Percentiles rank a stretch among this genome's conserved stretches.
These are phyloP conservation scores for Fusarium marasasianum DNA, from an alignment of 2,329 filamentous ascomycete genomes.

Conservation along the genomic window DNA sequence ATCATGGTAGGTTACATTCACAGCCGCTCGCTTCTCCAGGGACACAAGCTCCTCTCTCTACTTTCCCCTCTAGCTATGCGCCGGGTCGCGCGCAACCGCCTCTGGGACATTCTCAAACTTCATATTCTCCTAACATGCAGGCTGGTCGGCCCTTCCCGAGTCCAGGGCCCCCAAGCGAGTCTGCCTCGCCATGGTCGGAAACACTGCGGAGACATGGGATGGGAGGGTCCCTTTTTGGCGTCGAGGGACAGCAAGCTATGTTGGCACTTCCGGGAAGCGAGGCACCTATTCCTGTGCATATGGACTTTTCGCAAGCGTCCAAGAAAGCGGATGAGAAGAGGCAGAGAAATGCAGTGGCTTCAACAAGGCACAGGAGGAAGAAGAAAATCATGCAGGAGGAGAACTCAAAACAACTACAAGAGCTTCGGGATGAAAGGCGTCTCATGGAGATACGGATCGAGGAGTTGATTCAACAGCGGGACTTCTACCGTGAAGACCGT, in stretches of 20 bases:
- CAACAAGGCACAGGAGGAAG: slow-evolving; percentile 81
- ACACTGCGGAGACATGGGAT: slow-evolving; percentile 45
- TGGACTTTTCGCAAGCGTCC: slow-evolving; percentile 84
- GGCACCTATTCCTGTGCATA: slow-evolving; percentile 66
- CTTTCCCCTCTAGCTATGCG: slow-evolving; percentile 32
- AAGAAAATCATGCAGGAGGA: slow-evolving; percentile 85
- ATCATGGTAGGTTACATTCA: slow-evolving; percentile 48
- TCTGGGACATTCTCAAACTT: slow-evolving; percentile 26
- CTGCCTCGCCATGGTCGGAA: slow-evolving; percentile 46
- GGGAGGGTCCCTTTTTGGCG: slow-evolving; percentile 37
- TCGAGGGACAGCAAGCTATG: slow-evolving; percentile 51
- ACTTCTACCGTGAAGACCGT: slow-evolving; percentile 78
- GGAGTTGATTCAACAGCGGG: slow-evolving; percentile 56
- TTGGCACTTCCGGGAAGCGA: slow-evolving; percentile 52
- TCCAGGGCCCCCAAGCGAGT: slow-evolving; percentile 35
- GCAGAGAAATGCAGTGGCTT: slow-evolving; percentile 85
- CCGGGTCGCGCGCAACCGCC: slow-evolving; percentile 30
- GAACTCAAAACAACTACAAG: slow-evolving; percentile 73
- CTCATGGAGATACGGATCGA: slow-evolving; percentile 67
- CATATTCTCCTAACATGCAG: slow-evolving; percentile 34
- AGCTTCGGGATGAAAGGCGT: slow-evolving; percentile 73
- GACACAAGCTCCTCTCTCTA: slow-evolving; percentile 38
- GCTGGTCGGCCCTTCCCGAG: slow-evolving; percentile 36
- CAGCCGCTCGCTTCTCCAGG: slow-evolving; percentile 47
- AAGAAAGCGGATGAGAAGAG: slow-evolving; percentile 86